phyloP scores from a whole-genome alignment of 192 early-diverging fungal species.

The Coemansia sp. region DNA sequence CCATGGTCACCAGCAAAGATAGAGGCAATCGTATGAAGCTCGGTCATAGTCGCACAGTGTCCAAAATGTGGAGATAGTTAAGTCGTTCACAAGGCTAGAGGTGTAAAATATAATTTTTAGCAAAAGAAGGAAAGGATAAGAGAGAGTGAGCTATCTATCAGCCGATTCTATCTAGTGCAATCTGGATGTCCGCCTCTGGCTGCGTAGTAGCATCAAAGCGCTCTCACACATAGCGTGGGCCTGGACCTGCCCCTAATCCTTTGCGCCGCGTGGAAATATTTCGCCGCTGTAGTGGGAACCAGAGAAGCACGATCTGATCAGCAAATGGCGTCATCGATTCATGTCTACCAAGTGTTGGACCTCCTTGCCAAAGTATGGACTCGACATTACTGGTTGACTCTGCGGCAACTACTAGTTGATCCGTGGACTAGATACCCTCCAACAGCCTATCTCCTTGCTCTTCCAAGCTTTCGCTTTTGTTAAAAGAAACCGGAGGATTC shows the following conservation, averaged over 20 bases:
- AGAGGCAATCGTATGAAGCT: constrained; percentile 41
- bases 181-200: background rate
- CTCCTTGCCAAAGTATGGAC: no score
- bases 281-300: background rate
- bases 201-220: background rate
- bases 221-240: background rate
- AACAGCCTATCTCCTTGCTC: no score
- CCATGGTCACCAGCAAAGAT: constrained; percentile 33
- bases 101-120: background rate
- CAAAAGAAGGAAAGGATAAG: no score
- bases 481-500: background rate
- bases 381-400: no score
- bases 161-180: background rate
- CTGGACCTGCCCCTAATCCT: background rate
- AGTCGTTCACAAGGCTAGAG: background rate
- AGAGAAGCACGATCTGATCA: no score
- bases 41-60: constrained; percentile 4
- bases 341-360: no score
- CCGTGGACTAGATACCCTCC: no score
- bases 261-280: background rate
- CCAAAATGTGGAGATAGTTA: background rate
- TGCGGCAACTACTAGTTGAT: no score
- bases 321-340: constrained; percentile 3
- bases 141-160: background rate
- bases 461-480: background rate